Evolutionary conservation across 2,329 filamentous ascomycete species (phyloP).

Genomic region (Hymenoscyphus infarciens): DNA sequence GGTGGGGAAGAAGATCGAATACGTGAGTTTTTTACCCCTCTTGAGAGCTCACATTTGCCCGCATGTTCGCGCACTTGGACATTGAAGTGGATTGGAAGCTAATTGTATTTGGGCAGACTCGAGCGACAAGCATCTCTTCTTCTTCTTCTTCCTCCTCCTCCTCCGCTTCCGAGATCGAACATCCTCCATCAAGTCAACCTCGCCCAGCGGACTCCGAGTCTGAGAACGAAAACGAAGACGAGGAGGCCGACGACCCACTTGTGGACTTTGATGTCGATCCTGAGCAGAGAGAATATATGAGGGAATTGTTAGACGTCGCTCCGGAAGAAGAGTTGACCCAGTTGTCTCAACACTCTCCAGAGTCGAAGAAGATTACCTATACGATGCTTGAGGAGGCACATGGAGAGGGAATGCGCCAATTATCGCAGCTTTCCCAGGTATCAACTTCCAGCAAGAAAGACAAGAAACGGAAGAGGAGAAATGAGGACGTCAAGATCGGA

Average conservation of each 20-base stretch:
- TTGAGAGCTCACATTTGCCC: background rate
- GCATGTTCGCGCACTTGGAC: background rate
- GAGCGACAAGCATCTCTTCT: background rate
- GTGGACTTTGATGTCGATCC: conserved; percentile 9
- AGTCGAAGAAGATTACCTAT: background rate
- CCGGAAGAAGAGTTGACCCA: conserved; percentile 3
- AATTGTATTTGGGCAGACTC: background rate
- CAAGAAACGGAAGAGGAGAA: conserved; percentile 4
- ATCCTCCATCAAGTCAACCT: conserved; percentile 23
- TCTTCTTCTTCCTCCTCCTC: too few species aligned
- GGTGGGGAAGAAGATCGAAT: background rate
- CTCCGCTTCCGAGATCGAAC: background rate
- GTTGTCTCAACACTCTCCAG: background rate
- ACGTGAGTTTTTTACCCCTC: background rate
- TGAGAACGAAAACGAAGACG: conserved; percentile 11
- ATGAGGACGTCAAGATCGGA: background rate
- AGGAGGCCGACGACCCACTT: conserved; percentile 2
- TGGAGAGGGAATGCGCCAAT: background rate
- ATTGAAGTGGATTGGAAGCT: background rate
- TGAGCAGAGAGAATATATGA: conserved; percentile 10
- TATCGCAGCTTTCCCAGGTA: background rate
- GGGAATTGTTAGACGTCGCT: conserved; percentile 3
- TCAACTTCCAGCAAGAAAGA: background rate
- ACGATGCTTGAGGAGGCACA: background rate
- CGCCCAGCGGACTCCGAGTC: conserved; percentile 10